Base-by-base conservation (phyloP, 1,284 basidiomycete genomes). In the Athelia sp. region DNA sequence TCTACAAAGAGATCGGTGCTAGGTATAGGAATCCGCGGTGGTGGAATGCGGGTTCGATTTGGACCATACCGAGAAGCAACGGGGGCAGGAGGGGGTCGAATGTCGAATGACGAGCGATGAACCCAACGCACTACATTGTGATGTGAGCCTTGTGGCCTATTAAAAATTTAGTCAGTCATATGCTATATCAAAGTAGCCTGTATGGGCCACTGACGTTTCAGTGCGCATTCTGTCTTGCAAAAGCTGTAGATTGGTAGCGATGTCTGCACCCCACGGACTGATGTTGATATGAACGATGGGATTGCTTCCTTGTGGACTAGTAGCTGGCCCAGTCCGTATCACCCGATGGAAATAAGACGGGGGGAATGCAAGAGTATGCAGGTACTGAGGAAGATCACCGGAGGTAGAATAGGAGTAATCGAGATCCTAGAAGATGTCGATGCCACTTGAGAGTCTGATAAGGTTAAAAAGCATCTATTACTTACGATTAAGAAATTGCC, bases 341-440 rank as follows among this genome's bases (percentile, higher is more conserved):
- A 90, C 84, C 24, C 85, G 80, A 62, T 91, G 88, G 72, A 90
- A 92, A 64, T 90, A 90, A 19, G 87, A 89, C 0, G 88, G 88
- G 17, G 87, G 76, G 62, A 90, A 89, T 1, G 85, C 82, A 35
- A 91, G 65, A 11, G 82, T 81, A 46, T 85, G 83, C 54, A 91
- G 70, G 61, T 88, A 88, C 55, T 79, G 78, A 9, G 89, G 87
- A 15, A 90, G 66, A 59, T 91, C 88, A 2, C 89, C 89, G 26
- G 79, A 72, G 1, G 75, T 62, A 6, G 86, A 86, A 63, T 84
- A 90, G 14, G 81, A 81, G 62, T 88, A 90, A 61, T 92, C 89
- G 50, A 91, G 70, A 65, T 91, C 89, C 87, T 90, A 57, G 42
- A 23, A 45, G 59, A 52, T 46, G 35, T n/a, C n/a, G n/a, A n/a